A percentile compares a stretch with the other conserved stretches of the same genome.
These are phyloP conservation scores for Trichoderma gamsii DNA, from an alignment of 495 filamentous ascomycete species.

Conservation along the genomic window DNA sequence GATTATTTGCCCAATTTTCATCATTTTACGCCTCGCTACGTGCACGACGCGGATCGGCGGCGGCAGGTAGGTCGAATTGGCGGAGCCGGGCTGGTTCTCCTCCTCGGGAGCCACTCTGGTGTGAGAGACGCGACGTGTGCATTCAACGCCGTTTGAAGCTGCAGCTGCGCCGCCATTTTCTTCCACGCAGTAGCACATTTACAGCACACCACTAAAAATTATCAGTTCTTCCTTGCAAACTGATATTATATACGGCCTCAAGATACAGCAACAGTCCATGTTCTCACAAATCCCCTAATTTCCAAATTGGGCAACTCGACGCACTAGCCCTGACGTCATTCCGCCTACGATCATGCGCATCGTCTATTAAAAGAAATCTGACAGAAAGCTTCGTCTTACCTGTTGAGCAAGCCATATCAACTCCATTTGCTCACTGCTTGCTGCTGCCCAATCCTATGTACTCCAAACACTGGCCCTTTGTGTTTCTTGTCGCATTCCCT, in stretches of 20 bases:
- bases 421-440: not conserved
- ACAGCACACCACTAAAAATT: too few species aligned
- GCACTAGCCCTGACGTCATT: constrained; percentile 14
- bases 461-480: not conserved
- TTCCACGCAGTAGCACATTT: too few species aligned
- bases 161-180: too few species aligned
- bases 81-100: not conserved
- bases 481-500: not conserved
- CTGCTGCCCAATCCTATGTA: too few species aligned
- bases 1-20: constrained; percentile 16
- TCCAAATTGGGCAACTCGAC: constrained; percentile 4
- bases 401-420: not conserved
- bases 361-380: not conserved
- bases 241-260: not conserved
- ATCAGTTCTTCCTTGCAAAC: not conserved
- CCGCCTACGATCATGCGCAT: not conserved
- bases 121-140: not conserved
- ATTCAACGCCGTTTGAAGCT: not conserved
- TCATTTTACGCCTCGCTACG: not conserved
- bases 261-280: not conserved
- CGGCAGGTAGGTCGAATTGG: not conserved
- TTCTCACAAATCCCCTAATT: not conserved
- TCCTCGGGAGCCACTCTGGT: not conserved
- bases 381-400: not conserved
- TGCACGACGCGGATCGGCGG: constrained; percentile 4